Evolutionary conservation across 177 flowering plant species (phyloP).

Genomic region (Vitis hybrid): DNA sequence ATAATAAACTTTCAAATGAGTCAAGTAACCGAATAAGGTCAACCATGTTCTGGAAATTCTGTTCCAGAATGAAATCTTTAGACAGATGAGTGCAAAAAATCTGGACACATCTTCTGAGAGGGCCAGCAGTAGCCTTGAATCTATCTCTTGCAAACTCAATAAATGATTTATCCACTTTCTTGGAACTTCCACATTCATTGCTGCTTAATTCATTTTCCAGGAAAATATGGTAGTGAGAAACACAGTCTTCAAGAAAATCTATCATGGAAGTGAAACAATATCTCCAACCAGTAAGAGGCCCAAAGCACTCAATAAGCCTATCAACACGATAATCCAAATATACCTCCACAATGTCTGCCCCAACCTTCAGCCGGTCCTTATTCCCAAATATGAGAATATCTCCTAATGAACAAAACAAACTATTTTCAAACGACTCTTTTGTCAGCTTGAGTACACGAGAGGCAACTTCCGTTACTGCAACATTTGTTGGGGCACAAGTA

Average conservation of each 20-base stretch:
- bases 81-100: conserved; percentile 51
- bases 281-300: conserved; percentile 46
- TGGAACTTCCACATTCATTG: background rate
- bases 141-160: conserved; percentile 28
- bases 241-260: conserved; percentile 52
- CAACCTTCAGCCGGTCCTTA: conserved; percentile 38
- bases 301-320: conserved; percentile 39
- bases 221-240: conserved; percentile 33
- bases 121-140: conserved; percentile 11
- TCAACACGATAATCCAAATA: conserved; percentile 50
- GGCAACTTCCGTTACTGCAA: conserved; percentile 54
- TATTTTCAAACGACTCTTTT: conserved; percentile 18
- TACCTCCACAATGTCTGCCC: conserved; percentile 40
- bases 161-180: conserved; percentile 28
- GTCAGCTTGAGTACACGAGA: conserved; percentile 39
- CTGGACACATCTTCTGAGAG: conserved; percentile 25
- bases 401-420: conserved; percentile 33
- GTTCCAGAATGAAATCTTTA: conserved; percentile 18
- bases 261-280: conserved; percentile 40
- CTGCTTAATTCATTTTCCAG: conserved; percentile 37
- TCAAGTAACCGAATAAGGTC: conserved; percentile 31
- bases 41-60: conserved; percentile 23
- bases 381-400: conserved; percentile 66
- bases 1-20: conserved; percentile 31
- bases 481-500: conserved; percentile 72